Evolutionary conservation across 352 stramenopile genomes (phyloP).

Genomic region (Pythium oligandrum): DNA sequence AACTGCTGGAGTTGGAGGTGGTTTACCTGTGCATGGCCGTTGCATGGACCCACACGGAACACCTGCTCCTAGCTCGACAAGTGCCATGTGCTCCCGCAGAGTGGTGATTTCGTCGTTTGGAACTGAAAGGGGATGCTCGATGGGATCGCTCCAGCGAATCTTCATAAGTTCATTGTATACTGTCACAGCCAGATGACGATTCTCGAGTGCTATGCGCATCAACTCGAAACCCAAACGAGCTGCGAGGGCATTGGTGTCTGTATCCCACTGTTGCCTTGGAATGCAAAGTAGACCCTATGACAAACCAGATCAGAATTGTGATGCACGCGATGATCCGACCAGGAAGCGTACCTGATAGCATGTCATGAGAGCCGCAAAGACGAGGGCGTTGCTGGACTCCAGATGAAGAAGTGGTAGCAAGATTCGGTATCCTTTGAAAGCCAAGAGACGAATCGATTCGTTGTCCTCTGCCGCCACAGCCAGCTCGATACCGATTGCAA

Average conservation of each 20-base stretch:
- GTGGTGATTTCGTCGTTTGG: slow-evolving; percentile 10
- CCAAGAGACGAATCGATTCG: slow-evolving; percentile 42
- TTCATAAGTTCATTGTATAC: slow-evolving; percentile 11
- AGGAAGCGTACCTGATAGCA: slow-evolving; percentile 38
- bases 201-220: slow-evolving; percentile 31
- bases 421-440: slow-evolving; percentile 66
- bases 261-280: slow-evolving; percentile 27
- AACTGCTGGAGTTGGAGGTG: slow-evolving; percentile 1
- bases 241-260: slow-evolving; percentile 43
- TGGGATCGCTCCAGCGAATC: slow-evolving; percentile 2
- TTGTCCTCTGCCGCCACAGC: slow-evolving; percentile 41
- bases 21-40: slow-evolving; percentile 1
- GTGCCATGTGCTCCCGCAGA: slow-evolving; percentile 9
- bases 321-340: not conserved
- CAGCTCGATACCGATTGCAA: slow-evolving; percentile 61
- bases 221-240: slow-evolving; percentile 58
- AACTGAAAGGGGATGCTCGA: not conserved
- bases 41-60: too few species aligned
- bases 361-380: slow-evolving; percentile 47
- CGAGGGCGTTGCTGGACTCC: slow-evolving; percentile 29
- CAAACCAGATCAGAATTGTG: not conserved
- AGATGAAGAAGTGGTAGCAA: slow-evolving; percentile 66
- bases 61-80: slow-evolving; percentile 5
- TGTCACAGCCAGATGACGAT: slow-evolving; percentile 16
- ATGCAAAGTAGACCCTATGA: slow-evolving; percentile 23